These are phyloP conservation scores for Tripterygium wilfordii DNA, from an alignment of 177 flowering plant species.

Conservation along the genomic window DNA sequence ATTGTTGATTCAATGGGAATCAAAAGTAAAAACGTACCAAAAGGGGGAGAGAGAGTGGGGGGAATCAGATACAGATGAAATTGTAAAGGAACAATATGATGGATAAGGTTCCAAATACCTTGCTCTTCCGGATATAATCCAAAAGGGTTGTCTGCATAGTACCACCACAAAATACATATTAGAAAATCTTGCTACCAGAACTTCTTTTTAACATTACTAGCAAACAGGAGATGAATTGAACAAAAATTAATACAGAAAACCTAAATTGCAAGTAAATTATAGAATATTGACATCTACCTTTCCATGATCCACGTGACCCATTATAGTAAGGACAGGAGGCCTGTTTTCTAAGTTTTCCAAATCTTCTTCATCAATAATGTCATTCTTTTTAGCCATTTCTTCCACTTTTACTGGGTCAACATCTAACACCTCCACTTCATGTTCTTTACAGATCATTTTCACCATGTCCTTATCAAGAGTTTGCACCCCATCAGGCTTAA, in stretches of 20 bases:
- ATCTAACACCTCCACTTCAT: conserved; percentile 84
- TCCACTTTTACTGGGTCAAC: conserved; percentile 63
- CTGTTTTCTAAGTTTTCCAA: conserved; percentile 76
- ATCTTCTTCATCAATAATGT: conserved; percentile 83
- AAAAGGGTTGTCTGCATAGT: conserved; percentile 87
- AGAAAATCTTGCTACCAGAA: conserved; percentile 9
- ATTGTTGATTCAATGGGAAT: no score
- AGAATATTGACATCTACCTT: conserved; percentile 43
- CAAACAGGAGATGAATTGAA: background rate
- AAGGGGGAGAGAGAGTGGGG: no score
- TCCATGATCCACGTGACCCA: conserved; percentile 99
- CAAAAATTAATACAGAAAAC: background rate
- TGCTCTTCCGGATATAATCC: conserved; percentile 93
- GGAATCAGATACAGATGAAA: no score
- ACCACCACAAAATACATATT: conserved; percentile 18
- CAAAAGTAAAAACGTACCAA: no score
- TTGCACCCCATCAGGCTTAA: conserved; percentile 78
- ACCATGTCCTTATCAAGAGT: conserved; percentile 78
- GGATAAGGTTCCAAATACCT: conserved; percentile 46
- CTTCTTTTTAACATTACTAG: background rate
- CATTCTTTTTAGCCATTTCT: conserved; percentile 86
- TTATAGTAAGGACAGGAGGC: conserved; percentile 96
- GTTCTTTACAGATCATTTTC: conserved; percentile 79
- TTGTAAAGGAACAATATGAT: conserved; percentile 3
- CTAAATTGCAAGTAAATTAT: background rate